A percentile compares a stretch with the other conserved stretches of the same genome.
Conservation (phyloP, 495 filamentous ascomycete genomes). For the Daldinia childiae region DNA sequence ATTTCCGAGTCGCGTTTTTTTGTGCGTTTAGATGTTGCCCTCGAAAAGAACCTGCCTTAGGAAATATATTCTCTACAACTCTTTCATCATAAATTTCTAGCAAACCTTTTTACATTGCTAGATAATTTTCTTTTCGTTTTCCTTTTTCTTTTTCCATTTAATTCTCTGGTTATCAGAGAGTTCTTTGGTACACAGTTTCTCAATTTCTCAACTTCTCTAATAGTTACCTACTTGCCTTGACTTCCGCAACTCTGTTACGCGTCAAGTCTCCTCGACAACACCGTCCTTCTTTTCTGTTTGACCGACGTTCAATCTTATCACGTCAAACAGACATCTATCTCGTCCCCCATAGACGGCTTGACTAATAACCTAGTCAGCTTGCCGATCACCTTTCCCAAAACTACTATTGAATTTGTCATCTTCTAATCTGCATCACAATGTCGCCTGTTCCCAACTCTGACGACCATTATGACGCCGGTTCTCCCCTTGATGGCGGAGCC, state of each 20-base stretch:
- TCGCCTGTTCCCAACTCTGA: conserved; percentile 29
- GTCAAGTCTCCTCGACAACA: conserved; percentile 12
- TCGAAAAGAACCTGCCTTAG: not conserved
- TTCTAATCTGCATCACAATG: conserved; percentile 23
- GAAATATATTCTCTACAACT: not conserved
- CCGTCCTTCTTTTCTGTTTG: conserved; percentile 8
- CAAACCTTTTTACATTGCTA: conserved; percentile 2
- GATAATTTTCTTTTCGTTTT: not conserved
- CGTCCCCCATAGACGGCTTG: conserved; percentile 20
- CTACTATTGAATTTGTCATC: conserved; percentile 1
- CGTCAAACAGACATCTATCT: conserved; percentile 30
- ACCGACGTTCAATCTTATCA: conserved; percentile 8
- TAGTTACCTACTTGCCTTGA: not conserved
- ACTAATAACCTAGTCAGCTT: conserved; percentile 40
- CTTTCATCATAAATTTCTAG: not conserved
- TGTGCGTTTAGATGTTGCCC: not conserved
- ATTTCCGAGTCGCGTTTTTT: not conserved
- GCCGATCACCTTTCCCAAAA: conserved; percentile 20
- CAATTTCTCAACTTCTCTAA: not conserved
- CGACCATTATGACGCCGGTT: conserved; percentile 39
- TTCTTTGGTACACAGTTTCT: conserved; percentile 11
- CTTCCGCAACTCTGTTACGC: not conserved
- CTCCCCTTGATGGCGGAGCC: conserved; percentile 43
- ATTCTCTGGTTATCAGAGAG: conserved; percentile 1
- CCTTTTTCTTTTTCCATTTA: not conserved